Evolutionary conservation across 371 early-diverging fungal genomes (phyloP), one percentile per base, ranked within the genome.

Genomic region (Thermomucor indicae-seudaticae): DNA sequence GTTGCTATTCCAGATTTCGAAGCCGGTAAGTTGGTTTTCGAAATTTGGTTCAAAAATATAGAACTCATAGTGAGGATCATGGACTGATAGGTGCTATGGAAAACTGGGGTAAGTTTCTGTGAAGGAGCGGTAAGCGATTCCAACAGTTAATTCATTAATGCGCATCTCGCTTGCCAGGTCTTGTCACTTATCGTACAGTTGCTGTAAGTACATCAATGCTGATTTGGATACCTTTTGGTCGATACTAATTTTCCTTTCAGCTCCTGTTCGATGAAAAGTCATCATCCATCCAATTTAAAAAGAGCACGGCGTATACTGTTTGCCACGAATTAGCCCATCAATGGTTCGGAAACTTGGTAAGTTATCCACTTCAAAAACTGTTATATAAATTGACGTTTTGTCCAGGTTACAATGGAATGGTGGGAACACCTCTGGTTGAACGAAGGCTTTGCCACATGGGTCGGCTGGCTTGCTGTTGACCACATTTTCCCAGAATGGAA

Each of bases 381-480:
- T 31, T 42, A 12, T 23, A 22, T 22, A 27, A 32, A 27, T 12
- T 16, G 14, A 14, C 35, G 22, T 44, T 17, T 5, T 44, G 2
- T 31, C 6, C 25, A 48, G 52, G 51, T 72, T 1, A 68, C 72
- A 2, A 90, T 88, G 88, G 79, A 78, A 49, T 94, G 92, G 95
- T 94, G 95, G 95, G 81, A 82, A 52, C 91, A 92, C 62, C 75
- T 96, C 31, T 94, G 94, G 95, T 74, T 96, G 55, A 96, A 96
- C 60, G 97, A 96, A 74, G 95, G 95, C 19, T 96, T 94, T 67
- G 97, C 95, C 1, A 93, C 93, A n/a, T 82, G 80, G 80, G 92
- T 92, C 14, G 92, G 93, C 5, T 83, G 84, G 77, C 64, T 92
- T 58, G 91, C 92, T 11, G 82, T 86, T 4, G 85, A 87, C 57